Evolutionary conservation across 2,329 filamentous ascomycete genomes (phyloP).

Genomic region (Diaporthe sp.): DNA sequence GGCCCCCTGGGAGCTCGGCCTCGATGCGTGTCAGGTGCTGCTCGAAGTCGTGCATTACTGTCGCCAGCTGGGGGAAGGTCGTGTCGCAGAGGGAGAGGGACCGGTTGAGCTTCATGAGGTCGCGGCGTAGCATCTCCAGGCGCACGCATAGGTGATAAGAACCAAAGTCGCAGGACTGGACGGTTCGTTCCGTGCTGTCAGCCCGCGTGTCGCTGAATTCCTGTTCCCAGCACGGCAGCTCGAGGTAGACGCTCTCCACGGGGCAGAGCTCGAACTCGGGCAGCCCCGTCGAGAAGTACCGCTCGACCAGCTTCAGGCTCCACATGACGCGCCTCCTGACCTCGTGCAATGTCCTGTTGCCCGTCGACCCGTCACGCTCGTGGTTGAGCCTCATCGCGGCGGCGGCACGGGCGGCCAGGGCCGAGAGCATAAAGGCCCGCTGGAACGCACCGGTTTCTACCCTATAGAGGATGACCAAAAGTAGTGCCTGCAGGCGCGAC

Average conservation of each 20-base stretch:
- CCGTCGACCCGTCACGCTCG: constrained; percentile 51
- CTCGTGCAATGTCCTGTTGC: constrained; percentile 57
- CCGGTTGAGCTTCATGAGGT: constrained; percentile 43
- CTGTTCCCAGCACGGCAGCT: constrained; percentile 59
- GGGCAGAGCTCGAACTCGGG: constrained; percentile 61
- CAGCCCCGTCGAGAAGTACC: constrained; percentile 58
- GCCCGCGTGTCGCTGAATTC: constrained; percentile 51
- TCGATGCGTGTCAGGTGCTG: constrained; percentile 37
- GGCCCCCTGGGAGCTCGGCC: constrained; percentile 27
- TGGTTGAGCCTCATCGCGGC: constrained; percentile 60
- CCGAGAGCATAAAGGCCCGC: constrained; percentile 61
- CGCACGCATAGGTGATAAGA: constrained; percentile 44
- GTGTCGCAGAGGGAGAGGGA: constrained; percentile 38
- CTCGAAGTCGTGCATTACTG: constrained; percentile 39
- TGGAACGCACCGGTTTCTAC: constrained; percentile 60
- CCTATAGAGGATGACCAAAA: constrained; percentile 61
- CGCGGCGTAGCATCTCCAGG: constrained; percentile 44
- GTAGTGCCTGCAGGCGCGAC: constrained; percentile 54
- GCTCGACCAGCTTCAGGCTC: constrained; percentile 60
- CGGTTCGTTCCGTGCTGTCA: constrained; percentile 7
- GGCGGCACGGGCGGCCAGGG: constrained; percentile 59
- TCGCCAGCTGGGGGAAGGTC: constrained; percentile 32
- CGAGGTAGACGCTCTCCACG: constrained; percentile 57
- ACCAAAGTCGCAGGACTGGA: constrained; percentile 30
- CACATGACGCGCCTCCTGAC: constrained; percentile 60